Base-by-base conservation (phyloP, 192 early-diverging fungal species). In the Entomortierella parvispora region DNA sequence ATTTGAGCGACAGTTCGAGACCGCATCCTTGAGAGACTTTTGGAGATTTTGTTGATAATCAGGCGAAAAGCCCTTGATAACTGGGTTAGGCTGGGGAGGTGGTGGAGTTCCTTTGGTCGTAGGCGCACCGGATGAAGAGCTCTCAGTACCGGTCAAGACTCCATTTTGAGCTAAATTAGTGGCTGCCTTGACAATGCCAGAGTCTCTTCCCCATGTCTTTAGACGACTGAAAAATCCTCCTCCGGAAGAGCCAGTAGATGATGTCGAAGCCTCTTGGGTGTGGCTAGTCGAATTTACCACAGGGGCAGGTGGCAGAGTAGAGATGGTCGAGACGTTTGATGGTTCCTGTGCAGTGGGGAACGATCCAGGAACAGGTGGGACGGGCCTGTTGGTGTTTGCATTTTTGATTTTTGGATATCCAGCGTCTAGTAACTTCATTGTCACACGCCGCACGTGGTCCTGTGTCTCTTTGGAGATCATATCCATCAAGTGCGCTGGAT, bases 401-500 rank as follows among this genome's bases (percentile, higher is more conserved):
- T 45, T 57, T 3, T 69, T 49, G 32, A 68, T 69, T 34, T 76
- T 69, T 8, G 90, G 90, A 53, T 91, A 94, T 26, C 81, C 69
- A 15, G 76, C 61, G 52, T 89, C 86, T 10, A 90, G 59, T 4
- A 92, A 63, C 68, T 80, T 80, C 62, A 89, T 85, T 29, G 87
- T 86, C 5, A 94, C 88, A 37, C 85, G 78, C 28, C 71, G 58
- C 0, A 87, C 79, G 69, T 85, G 85, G 37, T 89, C 83, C 11
- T 81, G 46, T 2, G 68, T 87, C 55, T 88, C 84, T 22, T 78
- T 80, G 20, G 68, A 60, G 10, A 94, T 31, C 9, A 81, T 71
- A 23, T 86, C 65, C 28, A 79, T 80, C 65, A 92, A 80, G 62
- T 80, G 91, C 6, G 64, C 66, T 22, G 78, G 80, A 31, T 91